Percentiles rank a stretch among this genome's conserved stretches.
phyloP scores from a whole-genome alignment of 2,329 filamentous ascomycete genomes.

The Nemania abortiva region DNA sequence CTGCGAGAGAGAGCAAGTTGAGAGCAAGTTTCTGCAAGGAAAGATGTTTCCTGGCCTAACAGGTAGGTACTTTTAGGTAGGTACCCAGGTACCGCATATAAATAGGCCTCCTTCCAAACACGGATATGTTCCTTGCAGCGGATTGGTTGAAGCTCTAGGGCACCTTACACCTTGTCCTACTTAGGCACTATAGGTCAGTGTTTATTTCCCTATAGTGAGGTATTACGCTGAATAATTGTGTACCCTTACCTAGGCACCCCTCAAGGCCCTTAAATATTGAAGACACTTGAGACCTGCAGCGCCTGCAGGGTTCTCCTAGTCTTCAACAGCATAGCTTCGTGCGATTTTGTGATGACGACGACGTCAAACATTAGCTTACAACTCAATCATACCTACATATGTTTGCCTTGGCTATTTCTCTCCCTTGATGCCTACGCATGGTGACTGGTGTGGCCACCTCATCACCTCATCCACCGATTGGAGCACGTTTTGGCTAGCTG shows the following conservation, averaged over 20 bases:
- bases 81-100: not conserved
- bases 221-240: not conserved
- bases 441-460: slow-evolving; percentile 12
- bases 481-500: slow-evolving; percentile 42
- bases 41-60: no score
- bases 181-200: not conserved
- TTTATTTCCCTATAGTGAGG: not conserved
- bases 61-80: not conserved
- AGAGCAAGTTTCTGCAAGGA: not conserved
- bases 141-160: slow-evolving; percentile 32
- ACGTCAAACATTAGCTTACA: slow-evolving; percentile 15
- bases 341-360: slow-evolving; percentile 18
- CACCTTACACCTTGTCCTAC: not conserved
- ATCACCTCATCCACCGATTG: slow-evolving; percentile 47
- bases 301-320: slow-evolving; percentile 16
- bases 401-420: slow-evolving; percentile 4
- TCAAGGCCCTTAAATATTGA: not conserved
- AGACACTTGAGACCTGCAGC: slow-evolving; percentile 3
- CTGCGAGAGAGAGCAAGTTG: no score
- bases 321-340: slow-evolving; percentile 6
- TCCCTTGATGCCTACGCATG: not conserved
- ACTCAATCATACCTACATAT: slow-evolving; percentile 1
- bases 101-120: slow-evolving; percentile 30
- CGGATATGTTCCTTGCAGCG: slow-evolving; percentile 18
- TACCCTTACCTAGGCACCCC: not conserved